phyloP scores from a whole-genome alignment of 352 stramenopile genomes.

The Pythium aristosporum region DNA sequence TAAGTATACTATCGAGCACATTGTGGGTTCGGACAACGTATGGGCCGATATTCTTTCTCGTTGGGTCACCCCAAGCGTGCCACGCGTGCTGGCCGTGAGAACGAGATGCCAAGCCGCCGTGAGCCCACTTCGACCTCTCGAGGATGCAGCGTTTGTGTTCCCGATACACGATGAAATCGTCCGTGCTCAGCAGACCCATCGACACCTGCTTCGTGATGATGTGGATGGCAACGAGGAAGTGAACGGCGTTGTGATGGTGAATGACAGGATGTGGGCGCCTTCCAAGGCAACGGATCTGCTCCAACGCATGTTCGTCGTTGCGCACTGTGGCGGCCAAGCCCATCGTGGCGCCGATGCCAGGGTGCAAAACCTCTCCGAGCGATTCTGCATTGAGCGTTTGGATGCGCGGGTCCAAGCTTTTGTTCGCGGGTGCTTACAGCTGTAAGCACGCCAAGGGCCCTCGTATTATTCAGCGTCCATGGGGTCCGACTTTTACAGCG shows the following conservation, averaged over 20 bases:
- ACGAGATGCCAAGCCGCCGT: not conserved
- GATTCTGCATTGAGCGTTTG: not conserved
- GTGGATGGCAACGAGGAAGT: no score
- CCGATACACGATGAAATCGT: no score
- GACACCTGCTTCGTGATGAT: no score
- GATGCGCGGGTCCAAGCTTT: not conserved
- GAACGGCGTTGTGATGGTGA: conserved; percentile 1
- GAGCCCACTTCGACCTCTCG: not conserved
- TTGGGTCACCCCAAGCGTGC: conserved; percentile 4
- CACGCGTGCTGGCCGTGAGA: not conserved
- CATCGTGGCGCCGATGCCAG: conserved; percentile 7
- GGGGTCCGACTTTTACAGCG: not conserved
- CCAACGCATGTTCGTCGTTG: not conserved
- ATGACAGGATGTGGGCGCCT: not conserved
- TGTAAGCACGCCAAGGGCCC: conserved; percentile 25
- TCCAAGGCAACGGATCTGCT: not conserved
- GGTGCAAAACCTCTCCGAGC: conserved; percentile 4
- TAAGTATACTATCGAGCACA: conserved; percentile 20
- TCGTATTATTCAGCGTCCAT: conserved; percentile 15
- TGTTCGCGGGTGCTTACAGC: conserved; percentile 13
- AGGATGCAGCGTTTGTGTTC: no score
- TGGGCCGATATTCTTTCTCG: conserved; percentile 33
- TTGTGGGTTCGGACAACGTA: conserved; percentile 20
- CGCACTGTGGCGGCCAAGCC: not conserved
- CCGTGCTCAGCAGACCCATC: no score